Conservation (phyloP, 179 eudicot species). For the Dionaea muscipula region DNA sequence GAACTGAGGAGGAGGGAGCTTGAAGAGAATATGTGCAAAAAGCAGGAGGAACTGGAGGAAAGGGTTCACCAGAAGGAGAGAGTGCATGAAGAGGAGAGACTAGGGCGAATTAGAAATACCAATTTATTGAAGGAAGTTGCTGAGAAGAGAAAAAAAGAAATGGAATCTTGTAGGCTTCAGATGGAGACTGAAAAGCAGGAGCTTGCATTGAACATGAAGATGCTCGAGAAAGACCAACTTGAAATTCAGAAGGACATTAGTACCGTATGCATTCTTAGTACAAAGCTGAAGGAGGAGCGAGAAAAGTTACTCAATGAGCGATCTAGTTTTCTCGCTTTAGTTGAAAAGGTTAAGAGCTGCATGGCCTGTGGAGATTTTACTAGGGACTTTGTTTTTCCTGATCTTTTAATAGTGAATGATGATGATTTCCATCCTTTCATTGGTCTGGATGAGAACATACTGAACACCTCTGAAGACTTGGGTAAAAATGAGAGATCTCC, state of each 20-base stretch:
- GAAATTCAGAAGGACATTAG: slow-evolving; percentile 65
- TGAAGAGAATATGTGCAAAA: slow-evolving; percentile 37
- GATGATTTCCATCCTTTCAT: slow-evolving; percentile 21
- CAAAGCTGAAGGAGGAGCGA: slow-evolving; percentile 53
- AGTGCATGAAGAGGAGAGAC: slow-evolving; percentile 45
- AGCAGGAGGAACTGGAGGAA: slow-evolving; percentile 43
- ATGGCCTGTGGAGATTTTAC: slow-evolving; percentile 49
- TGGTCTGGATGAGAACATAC: slow-evolving; percentile 19
- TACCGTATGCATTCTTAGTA: slow-evolving; percentile 55
- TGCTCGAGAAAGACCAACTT: slow-evolving; percentile 48
- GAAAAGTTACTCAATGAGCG: slow-evolving; percentile 50
- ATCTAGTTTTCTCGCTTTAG: slow-evolving; percentile 35
- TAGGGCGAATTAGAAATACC: slow-evolving; percentile 27
- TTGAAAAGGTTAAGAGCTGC: slow-evolving; percentile 54
- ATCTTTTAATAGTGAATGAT: slow-evolving; percentile 30
- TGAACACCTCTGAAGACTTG: slow-evolving; percentile 16
- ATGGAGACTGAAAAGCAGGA: slow-evolving; percentile 54
- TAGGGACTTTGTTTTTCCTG: slow-evolving; percentile 31
- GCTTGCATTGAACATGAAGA: slow-evolving; percentile 36
- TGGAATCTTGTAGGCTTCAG: slow-evolving; percentile 30
- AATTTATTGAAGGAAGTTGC: slow-evolving; percentile 35
- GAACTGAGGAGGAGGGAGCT: slow-evolving; percentile 48
- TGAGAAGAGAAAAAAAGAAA: slow-evolving; percentile 39
- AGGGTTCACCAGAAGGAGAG: slow-evolving; percentile 44
- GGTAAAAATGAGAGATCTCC: slow-evolving; percentile 19